These are phyloP conservation scores for Dentipellis fragilis DNA, from an alignment of 768 basidiomycete genomes.

Conservation along the genomic window DNA sequence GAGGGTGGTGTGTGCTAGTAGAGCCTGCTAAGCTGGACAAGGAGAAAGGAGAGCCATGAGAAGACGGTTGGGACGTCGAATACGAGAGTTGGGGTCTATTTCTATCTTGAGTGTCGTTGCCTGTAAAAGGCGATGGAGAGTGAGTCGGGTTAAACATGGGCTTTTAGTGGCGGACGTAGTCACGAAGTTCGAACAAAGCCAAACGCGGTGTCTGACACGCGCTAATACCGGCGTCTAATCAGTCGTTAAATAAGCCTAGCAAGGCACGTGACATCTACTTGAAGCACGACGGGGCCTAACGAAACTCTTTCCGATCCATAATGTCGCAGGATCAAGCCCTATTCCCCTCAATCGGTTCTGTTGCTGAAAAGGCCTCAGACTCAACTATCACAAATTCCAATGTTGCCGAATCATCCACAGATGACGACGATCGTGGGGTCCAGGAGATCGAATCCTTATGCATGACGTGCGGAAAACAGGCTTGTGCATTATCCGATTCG, in stretches of 20 bases:
- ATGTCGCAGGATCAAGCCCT: conserved; percentile 2
- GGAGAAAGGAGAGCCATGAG: conserved; percentile 30
- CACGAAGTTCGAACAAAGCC: too few species aligned
- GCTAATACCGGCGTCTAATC: too few species aligned
- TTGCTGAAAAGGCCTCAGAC: conserved; percentile 16
- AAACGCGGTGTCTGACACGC: too few species aligned
- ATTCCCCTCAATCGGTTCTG: conserved; percentile 21
- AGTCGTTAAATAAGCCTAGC: too few species aligned
- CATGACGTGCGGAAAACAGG: conserved; percentile 90
- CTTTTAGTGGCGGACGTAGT: too few species aligned
- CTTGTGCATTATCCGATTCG: conserved; percentile 23
- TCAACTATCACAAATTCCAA: neutral
- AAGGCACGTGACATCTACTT: too few species aligned
- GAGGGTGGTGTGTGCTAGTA: conserved; percentile 31
- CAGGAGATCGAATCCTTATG: conserved; percentile 87
- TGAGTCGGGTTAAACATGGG: too few species aligned
- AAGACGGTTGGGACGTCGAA: conserved; percentile 18
- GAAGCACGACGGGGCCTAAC: too few species aligned
- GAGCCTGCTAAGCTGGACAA: conserved; percentile 55
- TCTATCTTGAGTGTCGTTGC: neutral
- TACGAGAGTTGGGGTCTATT: conserved; percentile 2
- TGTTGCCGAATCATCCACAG: conserved; percentile 14
- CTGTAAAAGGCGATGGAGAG: too few species aligned
- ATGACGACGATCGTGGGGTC: conserved; percentile 55
- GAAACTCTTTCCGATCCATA: neutral